Conservation (phyloP, 495 filamentous ascomycete species). For the Tuber aestivum region DNA sequence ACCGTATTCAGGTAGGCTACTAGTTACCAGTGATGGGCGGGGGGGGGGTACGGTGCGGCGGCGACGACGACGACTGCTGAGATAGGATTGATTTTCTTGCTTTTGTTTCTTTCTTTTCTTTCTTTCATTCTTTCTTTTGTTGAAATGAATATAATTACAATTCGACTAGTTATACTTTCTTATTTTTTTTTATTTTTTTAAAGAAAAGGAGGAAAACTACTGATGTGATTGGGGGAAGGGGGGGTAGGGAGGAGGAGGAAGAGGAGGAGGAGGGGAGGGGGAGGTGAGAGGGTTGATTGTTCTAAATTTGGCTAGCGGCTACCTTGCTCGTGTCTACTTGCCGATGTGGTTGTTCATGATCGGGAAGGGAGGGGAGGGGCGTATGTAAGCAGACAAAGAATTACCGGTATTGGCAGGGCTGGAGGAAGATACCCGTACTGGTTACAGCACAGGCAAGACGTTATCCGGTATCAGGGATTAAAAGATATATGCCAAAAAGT, state of each 20-base stretch:
- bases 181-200: not conserved
- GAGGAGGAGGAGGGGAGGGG: not conserved
- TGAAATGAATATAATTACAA: not conserved
- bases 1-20: no score
- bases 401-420: no score
- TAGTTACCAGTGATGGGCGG: no score
- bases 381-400: conserved; percentile 1
- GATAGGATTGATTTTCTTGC: not conserved
- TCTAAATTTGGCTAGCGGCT: conserved; percentile 1
- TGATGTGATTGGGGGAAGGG: not conserved
- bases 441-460: no score
- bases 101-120: no score
- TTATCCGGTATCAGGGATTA: no score
- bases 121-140: no score
- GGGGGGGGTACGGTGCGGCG: no score
- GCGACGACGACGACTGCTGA: not conserved
- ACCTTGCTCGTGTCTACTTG: not conserved
- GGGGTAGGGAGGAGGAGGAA: not conserved
- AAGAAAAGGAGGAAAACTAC: not conserved
- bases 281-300: not conserved
- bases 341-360: not conserved
- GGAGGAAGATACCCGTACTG: no score
- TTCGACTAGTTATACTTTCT: not conserved
- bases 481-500: no score
- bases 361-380: not conserved